Evolutionary conservation across 2,329 filamentous ascomycete species (phyloP), one percentile per base, ranked within the genome.

Genomic region (Fusarium bactridioides): DNA sequence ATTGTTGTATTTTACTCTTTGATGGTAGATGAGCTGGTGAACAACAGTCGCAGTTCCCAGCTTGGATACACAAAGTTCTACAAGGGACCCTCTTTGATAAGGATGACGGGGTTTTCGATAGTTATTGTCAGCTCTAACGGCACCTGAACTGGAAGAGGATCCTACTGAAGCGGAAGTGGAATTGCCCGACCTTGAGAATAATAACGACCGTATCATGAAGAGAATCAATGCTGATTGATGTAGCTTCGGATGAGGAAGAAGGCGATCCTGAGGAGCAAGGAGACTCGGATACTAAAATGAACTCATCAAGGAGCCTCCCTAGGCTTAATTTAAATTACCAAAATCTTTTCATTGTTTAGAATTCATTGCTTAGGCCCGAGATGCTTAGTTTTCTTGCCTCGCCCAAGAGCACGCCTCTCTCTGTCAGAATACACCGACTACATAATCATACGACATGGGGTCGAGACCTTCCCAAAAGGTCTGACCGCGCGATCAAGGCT

Each of bases 401-500:
- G 7, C 13, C 21, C 35, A 33, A 29, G 44, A 37, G 25, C 48
- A 65, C 41, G 33, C 43, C 61, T 53, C 44, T 56, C 37, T 50
- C 55, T 29, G 23, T 31, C 35, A 44, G 37, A 33, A 44, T n/a
- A 16, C 23, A 31, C 38, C 37, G 41, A 45, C 37, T 40, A 38
- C 37, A 40, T 33, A 25, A 25, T 43, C 23, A 56, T 50, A 61
- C 48, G 55, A 61, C 29, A 43, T 38, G 29, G 23, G 45, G 41
- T 50, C 40, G 55, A 43, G 41, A 43, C 38, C 51, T 57, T 27
- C 41, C 19, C 23, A 25, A 50, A 45, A 27, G 56, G 51, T 48
- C 66, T 31, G 27, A 65, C 38, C 65, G 55, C 47, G 44, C 50
- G 56, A 56, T 58, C 43, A n/a, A 35, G 47, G 29, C 47, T 56